These are phyloP conservation scores for Metschnikowia gruessii DNA, from an alignment of 805 yeast genomes.

Conservation along the genomic window DNA sequence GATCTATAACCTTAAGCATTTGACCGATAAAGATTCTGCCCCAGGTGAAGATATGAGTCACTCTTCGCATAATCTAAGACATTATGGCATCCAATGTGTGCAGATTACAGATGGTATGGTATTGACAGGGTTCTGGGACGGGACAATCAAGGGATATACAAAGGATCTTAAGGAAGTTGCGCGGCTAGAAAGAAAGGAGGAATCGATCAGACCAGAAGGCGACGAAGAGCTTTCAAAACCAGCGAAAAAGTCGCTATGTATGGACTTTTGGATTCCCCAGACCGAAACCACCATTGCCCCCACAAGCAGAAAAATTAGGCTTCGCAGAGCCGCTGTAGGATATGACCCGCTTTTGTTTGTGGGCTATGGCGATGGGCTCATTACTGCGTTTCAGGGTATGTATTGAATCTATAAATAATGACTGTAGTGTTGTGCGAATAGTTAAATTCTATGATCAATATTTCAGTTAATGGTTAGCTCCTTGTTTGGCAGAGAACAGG, in stretches of 20 bases:
- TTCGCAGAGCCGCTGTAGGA: conserved; percentile 14
- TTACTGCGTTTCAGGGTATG: conserved; percentile 28
- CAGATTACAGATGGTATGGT: conserved; percentile 21
- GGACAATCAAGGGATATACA: conserved; percentile 33
- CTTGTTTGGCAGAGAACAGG: conserved; percentile 1
- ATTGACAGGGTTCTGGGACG: conserved; percentile 50
- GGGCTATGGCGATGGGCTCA: conserved; percentile 56
- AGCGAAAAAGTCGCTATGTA: conserved; percentile 17
- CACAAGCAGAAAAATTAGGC: conserved; percentile 5
- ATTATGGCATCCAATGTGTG: conserved; percentile 23
- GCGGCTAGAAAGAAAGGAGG: conserved; percentile 15
- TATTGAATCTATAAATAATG: conserved; percentile 2
- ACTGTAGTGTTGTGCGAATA: background rate
- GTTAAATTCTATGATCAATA: background rate
- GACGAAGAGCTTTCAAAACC: conserved; percentile 7
- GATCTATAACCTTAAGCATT: conserved; percentile 22
- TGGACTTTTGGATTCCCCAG: conserved; percentile 9
- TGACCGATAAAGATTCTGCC: background rate
- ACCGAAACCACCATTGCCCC: background rate
- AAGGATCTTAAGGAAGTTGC: conserved; percentile 6
- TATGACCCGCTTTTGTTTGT: conserved; percentile 36
- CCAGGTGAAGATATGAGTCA: background rate
- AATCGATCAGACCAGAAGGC: conserved; percentile 12
- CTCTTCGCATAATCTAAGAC: conserved; percentile 12
- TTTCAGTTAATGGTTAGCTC: background rate